Base-by-base conservation (phyloP, 192 early-diverging fungal genomes). In the Coemansia sp. region DNA sequence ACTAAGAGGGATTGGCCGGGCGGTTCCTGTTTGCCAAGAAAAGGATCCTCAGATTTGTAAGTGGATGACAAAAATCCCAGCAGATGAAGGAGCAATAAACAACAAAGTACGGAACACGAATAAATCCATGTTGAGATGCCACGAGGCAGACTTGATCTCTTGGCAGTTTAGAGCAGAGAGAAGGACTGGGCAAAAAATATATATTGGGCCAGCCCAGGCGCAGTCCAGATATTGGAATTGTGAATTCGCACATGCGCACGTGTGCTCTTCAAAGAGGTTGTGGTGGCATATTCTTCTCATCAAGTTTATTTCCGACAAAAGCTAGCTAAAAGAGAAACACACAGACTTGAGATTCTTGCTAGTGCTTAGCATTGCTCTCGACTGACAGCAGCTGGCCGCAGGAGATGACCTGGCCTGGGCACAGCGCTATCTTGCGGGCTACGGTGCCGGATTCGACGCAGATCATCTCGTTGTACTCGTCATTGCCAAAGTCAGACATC, bases 401-500 rank as follows among this genome's bases (percentile, higher is more conserved):
- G 40, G 85, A 83, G 85, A 92, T 89, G 41, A 83, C 85, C 67
- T 90, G 80, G 16, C 91, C 92, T 0, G 90, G 86, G 16, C 61
- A 79, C 13, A 96, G 84, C 49, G 81, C 67, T 37, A 94, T 83
- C 63, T 83, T 83, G 39, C 87, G 80, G 26, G 89, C 82, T 10
- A 95, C 94, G 16, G 86, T 85, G 15, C 92, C 92, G 32, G 83
- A 88, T 82, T 98, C 96, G 11, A 96, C 91, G 66, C 96, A 98
- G 49, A 98, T 82, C 93, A 95, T 95, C 19, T 89, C 67, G 64
- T 87, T 81, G 71, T 91, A 96, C 77, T 95, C 95, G 32, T 89
- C 89, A 76, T 96, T 87, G 18, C 79, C 93, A 84, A 97, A 94
- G 76, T 99, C 97, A 11, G 84, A 86, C 91, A 99, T 92, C n/a